These are phyloP conservation scores for Vigna hirtella DNA, from an alignment of 306 rosid species.

Conservation along the genomic window DNA sequence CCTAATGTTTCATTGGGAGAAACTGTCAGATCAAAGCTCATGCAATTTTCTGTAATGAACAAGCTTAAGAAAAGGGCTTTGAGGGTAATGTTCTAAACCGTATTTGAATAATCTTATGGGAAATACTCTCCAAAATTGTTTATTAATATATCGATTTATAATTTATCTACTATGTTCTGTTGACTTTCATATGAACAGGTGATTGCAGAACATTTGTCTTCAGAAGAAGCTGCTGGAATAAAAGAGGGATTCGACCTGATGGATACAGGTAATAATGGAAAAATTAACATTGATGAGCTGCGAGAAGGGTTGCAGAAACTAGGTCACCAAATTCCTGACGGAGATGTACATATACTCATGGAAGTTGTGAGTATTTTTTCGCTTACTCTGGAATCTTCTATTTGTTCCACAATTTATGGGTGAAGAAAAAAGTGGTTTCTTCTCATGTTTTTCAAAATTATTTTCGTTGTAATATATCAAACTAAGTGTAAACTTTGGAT, in stretches of 20 bases:
- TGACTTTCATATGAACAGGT: slow-evolving; percentile 62
- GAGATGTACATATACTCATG: slow-evolving; percentile 81
- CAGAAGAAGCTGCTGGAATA: slow-evolving; percentile 90
- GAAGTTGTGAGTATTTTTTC: slow-evolving; percentile 77
- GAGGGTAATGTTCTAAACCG: slow-evolving; percentile 64
- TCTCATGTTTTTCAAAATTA: neutral
- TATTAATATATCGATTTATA: slow-evolving; percentile 11
- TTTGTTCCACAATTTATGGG: slow-evolving; percentile 27
- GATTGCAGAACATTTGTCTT: slow-evolving; percentile 85
- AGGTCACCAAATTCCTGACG: slow-evolving; percentile 87
- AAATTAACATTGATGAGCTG: slow-evolving; percentile 77
- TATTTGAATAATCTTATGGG: slow-evolving; percentile 32
- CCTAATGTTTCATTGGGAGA: slow-evolving; percentile 92
- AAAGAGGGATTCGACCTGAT: slow-evolving; percentile 77
- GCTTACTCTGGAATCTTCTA: slow-evolving; percentile 20
- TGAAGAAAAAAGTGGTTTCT: slow-evolving; percentile 15
- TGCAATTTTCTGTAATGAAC: slow-evolving; percentile 96
- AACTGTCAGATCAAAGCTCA: slow-evolving; percentile 86
- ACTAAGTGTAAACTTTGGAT: slow-evolving; percentile 21
- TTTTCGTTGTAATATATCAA: slow-evolving; percentile 20
- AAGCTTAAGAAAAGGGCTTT: slow-evolving; percentile 96
- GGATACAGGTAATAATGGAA: slow-evolving; percentile 80
- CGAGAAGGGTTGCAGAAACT: slow-evolving; percentile 75
- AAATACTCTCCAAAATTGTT: slow-evolving; percentile 14
- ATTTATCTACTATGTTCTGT: slow-evolving; percentile 26